Percentiles rank a stretch among this genome's conserved stretches.
Evolutionary conservation across 345 rosid species (phyloP).

Genomic region (Lagerstroemia speciosa): DNA sequence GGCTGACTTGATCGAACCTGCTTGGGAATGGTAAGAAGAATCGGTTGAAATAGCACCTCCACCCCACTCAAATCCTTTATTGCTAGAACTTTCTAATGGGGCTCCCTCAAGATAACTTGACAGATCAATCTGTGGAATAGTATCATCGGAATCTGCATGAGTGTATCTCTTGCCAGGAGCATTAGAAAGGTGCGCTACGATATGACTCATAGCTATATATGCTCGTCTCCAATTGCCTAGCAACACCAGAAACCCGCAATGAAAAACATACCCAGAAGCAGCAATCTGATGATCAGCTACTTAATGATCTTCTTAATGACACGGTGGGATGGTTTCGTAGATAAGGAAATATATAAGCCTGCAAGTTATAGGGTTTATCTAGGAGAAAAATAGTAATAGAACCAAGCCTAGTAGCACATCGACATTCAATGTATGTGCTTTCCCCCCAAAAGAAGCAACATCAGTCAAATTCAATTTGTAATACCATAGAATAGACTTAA

Average conservation of each 20-base stretch:
- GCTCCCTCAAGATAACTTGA: slow-evolving; percentile 63
- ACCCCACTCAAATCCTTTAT: slow-evolving; percentile 52
- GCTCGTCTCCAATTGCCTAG: slow-evolving; percentile 93
- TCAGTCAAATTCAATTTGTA: background rate
- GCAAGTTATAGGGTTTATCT: background rate
- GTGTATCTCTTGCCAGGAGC: slow-evolving; percentile 24
- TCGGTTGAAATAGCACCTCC: slow-evolving; percentile 33
- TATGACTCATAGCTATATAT: slow-evolving; percentile 61
- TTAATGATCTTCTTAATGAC: background rate
- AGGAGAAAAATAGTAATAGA: background rate
- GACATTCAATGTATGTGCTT: background rate
- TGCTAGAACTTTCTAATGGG: slow-evolving; percentile 34
- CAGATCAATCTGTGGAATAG: slow-evolving; percentile 53
- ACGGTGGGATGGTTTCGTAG: background rate
- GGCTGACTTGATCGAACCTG: slow-evolving; percentile 22
- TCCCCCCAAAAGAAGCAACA: background rate
- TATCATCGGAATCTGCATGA: slow-evolving; percentile 21
- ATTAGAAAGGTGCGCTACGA: slow-evolving; percentile 41
- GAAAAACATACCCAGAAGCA: slow-evolving; percentile 13
- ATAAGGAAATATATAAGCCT: background rate
- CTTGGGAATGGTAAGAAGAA: slow-evolving; percentile 40
- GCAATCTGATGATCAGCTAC: background rate
- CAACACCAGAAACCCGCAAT: slow-evolving; percentile 34
- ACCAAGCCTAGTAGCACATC: background rate
- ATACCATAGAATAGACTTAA: background rate